Conservation (phyloP, 1,139 yeast genomes). For the Yamadazyma triangularis region DNA sequence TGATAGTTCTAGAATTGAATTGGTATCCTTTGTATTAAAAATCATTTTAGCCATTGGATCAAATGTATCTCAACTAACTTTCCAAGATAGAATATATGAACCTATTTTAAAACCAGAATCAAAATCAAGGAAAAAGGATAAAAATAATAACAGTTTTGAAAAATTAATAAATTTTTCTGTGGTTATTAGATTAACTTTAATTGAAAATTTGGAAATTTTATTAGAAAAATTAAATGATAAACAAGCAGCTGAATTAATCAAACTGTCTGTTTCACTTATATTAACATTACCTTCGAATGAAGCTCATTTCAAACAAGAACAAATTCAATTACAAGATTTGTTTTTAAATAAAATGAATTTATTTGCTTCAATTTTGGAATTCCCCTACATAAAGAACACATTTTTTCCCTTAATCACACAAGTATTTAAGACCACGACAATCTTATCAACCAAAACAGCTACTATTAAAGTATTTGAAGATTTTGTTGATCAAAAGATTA, state of each 20-base stretch:
- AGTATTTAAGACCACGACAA: conserved; percentile 78
- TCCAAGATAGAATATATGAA: conserved; percentile 61
- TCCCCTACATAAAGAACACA: conserved; percentile 67
- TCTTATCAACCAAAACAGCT: conserved; percentile 69
- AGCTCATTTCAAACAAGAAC: conserved; percentile 24
- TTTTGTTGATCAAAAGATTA: conserved; percentile 52
- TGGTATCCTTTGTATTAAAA: conserved; percentile 52
- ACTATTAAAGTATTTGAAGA: conserved; percentile 62
- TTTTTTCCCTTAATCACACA: conserved; percentile 69
- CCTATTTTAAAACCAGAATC: conserved; percentile 25
- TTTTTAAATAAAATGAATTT: conserved; percentile 44
- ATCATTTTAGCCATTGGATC: conserved; percentile 64
- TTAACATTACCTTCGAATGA: conserved; percentile 25
- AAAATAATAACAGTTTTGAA: conserved; percentile 23
- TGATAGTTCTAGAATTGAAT: conserved; percentile 12
- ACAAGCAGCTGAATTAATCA: conserved; percentile 31
- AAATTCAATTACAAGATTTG: conserved; percentile 51
- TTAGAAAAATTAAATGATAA: conserved; percentile 49
- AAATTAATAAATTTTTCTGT: conserved; percentile 37
- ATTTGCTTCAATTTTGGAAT: conserved; percentile 53
- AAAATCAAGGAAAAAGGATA: conserved; percentile 35
- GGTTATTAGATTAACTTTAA: conserved; percentile 35
- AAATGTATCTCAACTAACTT: conserved; percentile 68
- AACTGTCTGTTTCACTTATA: conserved; percentile 23
- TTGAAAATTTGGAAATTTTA: conserved; percentile 53